Base-by-base conservation (phyloP, 306 rosid species). In the Pterocarpus macrocarpus region DNA sequence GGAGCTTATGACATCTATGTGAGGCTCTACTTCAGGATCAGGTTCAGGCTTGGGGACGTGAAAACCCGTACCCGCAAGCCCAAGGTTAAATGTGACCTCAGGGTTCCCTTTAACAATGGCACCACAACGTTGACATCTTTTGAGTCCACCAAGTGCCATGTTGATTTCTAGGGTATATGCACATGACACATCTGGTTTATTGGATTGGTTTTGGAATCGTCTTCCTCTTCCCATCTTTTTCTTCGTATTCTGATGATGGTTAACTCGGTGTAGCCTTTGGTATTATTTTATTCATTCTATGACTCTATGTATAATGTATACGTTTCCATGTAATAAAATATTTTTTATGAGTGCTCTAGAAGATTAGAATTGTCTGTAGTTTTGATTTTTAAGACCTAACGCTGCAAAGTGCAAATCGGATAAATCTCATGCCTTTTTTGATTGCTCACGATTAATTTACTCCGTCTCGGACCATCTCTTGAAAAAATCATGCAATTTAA, bases 1-100 rank as follows among this genome's bases (percentile, higher is more conserved):
- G 87, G 86, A n/a, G 41, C 49, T 8, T 93, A 69, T 59, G 75
- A 81, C n/a, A 82, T 93, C n/a, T 80, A 86, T n/a, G 84, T 93
- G 15, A 86, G 78, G 81, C 87, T 93, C 5, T 63, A 91, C 62
- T 86, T 93, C 45, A 74, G 88, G 28, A 76, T 91, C 7, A 72
- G 97, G 72, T 83, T 83, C 73, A 88, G 89, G 61, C 75, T 87
- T 3, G 92, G 92, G 0, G 71, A 39, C 16, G 4, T 73, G 3
- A 88, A 78, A 57, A 45, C 82, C 0, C 34, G 86, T 1, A 9
- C 75, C 11, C 58, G 38, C 34, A 86, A 91, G 83, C 94, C 94
- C 30, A 91, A 82, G 75, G 85, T 80, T 9, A 71, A 87, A 56
- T 93, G 97, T 56, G 82, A 81, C 4, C 56, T 93, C 71, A 86